A percentile compares a stretch with the other conserved stretches of the same genome.
phyloP scores from a whole-genome alignment of 2,329 filamentous ascomycete species.

The Verticillium longisporum region DNA sequence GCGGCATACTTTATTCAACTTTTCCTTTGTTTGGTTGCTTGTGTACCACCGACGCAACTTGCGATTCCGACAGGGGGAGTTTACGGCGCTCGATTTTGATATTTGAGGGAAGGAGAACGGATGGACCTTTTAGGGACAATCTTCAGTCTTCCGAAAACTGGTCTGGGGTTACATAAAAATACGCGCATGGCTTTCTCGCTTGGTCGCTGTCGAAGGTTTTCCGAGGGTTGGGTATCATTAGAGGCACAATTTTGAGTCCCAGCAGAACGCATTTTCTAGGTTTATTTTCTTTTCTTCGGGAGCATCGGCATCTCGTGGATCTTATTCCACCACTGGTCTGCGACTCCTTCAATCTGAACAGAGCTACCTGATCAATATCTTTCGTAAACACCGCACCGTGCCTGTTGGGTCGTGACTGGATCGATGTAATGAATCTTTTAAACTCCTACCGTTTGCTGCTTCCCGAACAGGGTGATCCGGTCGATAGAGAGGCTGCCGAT shows the following conservation, averaged over 20 bases:
- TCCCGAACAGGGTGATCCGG: no score
- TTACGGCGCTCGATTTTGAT: not conserved
- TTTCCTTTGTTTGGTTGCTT: not conserved
- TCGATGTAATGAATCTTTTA: no score
- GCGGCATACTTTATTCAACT: not conserved
- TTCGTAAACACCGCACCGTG: no score
- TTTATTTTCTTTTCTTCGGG: no score
- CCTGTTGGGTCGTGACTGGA: no score
- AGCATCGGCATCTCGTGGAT: no score
- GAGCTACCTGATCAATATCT: no score
- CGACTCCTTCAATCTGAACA: no score
- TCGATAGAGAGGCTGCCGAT: no score
- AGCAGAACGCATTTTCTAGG: not conserved
- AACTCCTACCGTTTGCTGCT: no score
- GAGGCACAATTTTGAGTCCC: not conserved
- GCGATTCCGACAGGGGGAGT: not conserved
- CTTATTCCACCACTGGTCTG: no score
- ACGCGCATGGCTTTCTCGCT: not conserved
- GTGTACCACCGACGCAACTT: not conserved
- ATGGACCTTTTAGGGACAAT: not conserved
- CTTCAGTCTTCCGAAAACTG: not conserved
- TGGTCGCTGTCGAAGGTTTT: not conserved
- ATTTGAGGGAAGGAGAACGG: not conserved
- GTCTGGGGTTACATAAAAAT: not conserved
- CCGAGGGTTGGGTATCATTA: not conserved